phyloP scores from a whole-genome alignment of 345 rosid species.

The Brassica rapa region DNA sequence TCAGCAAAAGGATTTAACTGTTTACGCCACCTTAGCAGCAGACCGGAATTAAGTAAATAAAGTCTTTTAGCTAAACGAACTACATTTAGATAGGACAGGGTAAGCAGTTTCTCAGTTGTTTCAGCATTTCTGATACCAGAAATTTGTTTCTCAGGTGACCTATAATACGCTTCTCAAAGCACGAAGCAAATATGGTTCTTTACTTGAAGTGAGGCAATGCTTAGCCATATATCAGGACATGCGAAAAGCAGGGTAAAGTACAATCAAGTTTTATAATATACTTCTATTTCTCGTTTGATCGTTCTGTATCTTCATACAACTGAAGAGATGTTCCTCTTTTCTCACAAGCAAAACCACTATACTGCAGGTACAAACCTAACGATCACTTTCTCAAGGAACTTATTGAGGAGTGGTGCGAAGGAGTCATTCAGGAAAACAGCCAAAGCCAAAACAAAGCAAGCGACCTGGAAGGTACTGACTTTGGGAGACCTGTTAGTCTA shows the following conservation, averaged over 20 bases:
- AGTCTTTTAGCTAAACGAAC: not conserved
- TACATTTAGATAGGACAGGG: not conserved
- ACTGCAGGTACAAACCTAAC: slow-evolving; percentile 73
- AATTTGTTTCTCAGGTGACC: slow-evolving; percentile 65
- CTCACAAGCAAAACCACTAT: slow-evolving; percentile 28
- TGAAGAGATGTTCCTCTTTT: slow-evolving; percentile 7
- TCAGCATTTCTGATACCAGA: slow-evolving; percentile 28
- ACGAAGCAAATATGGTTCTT: slow-evolving; percentile 77
- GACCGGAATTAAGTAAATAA: too few relatives aligned
- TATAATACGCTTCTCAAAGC: slow-evolving; percentile 83
- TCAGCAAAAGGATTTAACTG: slow-evolving; percentile 5
- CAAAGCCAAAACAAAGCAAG: slow-evolving; percentile 42
- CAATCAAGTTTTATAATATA: not conserved
- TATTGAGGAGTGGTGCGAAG: slow-evolving; percentile 98
- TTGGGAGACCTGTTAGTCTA: slow-evolving; percentile 52
- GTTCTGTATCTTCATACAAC: not conserved
- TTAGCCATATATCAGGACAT: slow-evolving; percentile 83
- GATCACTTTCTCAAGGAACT: slow-evolving; percentile 81
- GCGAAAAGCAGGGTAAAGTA: slow-evolving; percentile 85
- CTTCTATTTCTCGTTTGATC: slow-evolving; percentile 24
- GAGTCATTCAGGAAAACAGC: slow-evolving; percentile 61
- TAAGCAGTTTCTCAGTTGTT: not conserved
- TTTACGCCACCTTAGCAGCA: not conserved
- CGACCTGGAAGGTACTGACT: slow-evolving; percentile 44
- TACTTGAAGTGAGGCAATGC: slow-evolving; percentile 83